Evolutionary conservation across 2,329 filamentous ascomycete genomes (phyloP), one percentile per base, ranked within the genome.

Genomic region (Neonectria coccinea): DNA sequence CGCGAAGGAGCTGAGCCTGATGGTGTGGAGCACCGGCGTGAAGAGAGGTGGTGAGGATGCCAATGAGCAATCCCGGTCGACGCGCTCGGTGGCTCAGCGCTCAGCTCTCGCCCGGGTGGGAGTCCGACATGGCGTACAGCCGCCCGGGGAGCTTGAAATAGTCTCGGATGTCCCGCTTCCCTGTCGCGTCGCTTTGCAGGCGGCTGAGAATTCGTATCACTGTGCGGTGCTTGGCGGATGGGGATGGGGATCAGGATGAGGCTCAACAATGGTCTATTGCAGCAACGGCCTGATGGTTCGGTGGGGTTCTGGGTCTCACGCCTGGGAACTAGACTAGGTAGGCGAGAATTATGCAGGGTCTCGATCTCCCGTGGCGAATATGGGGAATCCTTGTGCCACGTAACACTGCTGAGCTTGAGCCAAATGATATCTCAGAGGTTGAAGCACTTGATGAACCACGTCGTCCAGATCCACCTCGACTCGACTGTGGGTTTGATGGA

Each of bases 41-140:
- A 36, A 45, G 36, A 39, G 33, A 36, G 52, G 16, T 51, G 25
- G 41, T 14, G 10, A 62, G 33, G 53, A 60, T 57, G 36, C 63
- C 53, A 66, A 59, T 64, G 41, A 56, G 58, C 41, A 55, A 33
- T 52, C 31, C 47, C 50, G 12, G 42, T 41, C 53, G 20, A 18
- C 41, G 41, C 56, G 56, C 16, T 25, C 55, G 11, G 67, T 67
- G 71, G 67, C 71, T 68, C 60, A 68, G 71, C 44, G 39, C 20
- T 67, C 59, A 68, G 71, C 44, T 50, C 20, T 67, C 59, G 67
- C 71, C 66, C 62, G 59, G 61, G 51, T 11, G 62, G 50, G 29
- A 58, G 54, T 52, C 36, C 27, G 33, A 25, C 44, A 42, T 58
- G 65, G 60, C 62, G 50, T 61, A 57, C 51, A 44, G 56, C 59